A percentile compares a stretch with the other conserved stretches of the same genome.
Conservation (phyloP, 2,329 filamentous ascomycete genomes). For the Byssoonygena ceratinophila region DNA sequence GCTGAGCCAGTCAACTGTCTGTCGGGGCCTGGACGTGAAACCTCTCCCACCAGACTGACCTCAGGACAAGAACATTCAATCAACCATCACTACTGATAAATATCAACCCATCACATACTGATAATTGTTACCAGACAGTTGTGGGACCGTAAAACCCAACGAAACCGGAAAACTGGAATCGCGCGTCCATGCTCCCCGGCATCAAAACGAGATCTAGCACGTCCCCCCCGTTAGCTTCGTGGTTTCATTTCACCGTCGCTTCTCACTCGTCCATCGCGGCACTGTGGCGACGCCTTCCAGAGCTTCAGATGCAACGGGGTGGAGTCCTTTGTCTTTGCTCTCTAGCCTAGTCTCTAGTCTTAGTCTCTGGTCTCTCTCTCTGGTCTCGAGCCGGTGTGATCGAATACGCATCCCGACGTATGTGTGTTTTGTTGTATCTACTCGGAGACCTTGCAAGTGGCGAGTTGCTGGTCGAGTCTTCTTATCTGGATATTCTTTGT, state of each 20-base stretch:
- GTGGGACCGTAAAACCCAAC: background rate
- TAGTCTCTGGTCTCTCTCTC: no score
- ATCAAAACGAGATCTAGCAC: background rate
- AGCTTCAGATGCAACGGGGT: background rate
- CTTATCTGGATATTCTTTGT: no score
- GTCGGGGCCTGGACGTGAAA: background rate
- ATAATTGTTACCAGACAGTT: no score
- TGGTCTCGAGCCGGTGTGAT: background rate
- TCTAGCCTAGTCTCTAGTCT: no score
- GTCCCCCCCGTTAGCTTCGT: background rate
- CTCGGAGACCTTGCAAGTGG: no score
- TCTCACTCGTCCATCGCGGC: background rate
- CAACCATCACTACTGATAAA: no score
- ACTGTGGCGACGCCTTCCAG: background rate
- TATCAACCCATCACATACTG: no score
- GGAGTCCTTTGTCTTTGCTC: no score
- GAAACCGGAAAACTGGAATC: background rate
- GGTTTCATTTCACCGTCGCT: background rate
- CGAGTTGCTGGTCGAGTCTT: no score
- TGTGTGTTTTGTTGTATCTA: no score
- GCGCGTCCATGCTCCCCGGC: slow-evolving; percentile 5
- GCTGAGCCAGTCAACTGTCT: background rate
- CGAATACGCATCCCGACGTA: no score
- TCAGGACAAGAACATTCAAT: background rate
- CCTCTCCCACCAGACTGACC: background rate